Evolutionary conservation across 805 yeast species (phyloP).

Genomic region (Candida easanensis): DNA sequence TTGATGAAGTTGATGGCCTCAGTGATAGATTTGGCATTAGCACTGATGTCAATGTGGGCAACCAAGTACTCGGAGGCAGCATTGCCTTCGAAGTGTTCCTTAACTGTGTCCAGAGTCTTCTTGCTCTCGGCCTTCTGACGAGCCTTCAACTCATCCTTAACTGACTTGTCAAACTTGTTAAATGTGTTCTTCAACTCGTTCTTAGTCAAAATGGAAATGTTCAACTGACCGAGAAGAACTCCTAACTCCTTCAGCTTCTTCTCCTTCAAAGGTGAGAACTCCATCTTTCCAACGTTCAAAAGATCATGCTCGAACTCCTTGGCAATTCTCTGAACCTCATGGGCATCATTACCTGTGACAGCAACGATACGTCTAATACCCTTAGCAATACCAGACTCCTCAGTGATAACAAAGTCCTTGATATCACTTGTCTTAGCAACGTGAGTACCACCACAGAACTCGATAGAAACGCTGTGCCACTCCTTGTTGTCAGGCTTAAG

Average conservation of each 20-base stretch:
- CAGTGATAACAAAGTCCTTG: slow-evolving; percentile 83
- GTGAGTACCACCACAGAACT: slow-evolving; percentile 99
- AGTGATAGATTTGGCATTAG: slow-evolving; percentile 90
- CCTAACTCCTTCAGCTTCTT: slow-evolving; percentile 78
- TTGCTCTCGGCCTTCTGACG: slow-evolving; percentile 87
- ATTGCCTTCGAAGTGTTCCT: slow-evolving; percentile 57
- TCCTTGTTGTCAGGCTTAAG: slow-evolving; percentile 65
- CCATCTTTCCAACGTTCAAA: slow-evolving; percentile 55
- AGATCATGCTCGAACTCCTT: slow-evolving; percentile 62
- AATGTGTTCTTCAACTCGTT: slow-evolving; percentile 72
- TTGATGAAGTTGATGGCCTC: slow-evolving; percentile 87
- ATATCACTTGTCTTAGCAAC: slow-evolving; percentile 90
- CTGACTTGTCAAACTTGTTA: slow-evolving; percentile 74
- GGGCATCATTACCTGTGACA: slow-evolving; percentile 89
- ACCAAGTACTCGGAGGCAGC: slow-evolving; percentile 59
- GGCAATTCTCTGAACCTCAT: slow-evolving; percentile 85
- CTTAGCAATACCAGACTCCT: slow-evolving; percentile 97
- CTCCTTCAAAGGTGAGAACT: slow-evolving; percentile 78
- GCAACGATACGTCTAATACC: slow-evolving; percentile 98
- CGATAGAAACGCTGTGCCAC: slow-evolving; percentile 81
- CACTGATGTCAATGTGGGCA: slow-evolving; percentile 62
- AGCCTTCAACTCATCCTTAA: slow-evolving; percentile 83
- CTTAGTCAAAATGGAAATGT: slow-evolving; percentile 80
- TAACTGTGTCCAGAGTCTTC: slow-evolving; percentile 74
- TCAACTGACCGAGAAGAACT: slow-evolving; percentile 76